phyloP scores from a whole-genome alignment of 345 rosid genomes.

The Aurinia saxatilis region DNA sequence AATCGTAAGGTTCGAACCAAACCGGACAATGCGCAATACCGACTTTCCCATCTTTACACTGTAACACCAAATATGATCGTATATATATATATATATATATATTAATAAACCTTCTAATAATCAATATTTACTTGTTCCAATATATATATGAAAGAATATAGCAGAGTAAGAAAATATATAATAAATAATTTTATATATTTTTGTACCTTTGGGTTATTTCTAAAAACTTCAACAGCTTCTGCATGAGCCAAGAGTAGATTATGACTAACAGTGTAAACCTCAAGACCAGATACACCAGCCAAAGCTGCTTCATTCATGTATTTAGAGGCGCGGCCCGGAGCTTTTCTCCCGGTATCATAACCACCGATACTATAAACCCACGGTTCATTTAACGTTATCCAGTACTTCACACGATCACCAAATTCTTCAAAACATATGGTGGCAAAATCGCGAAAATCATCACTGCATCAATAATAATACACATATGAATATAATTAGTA shows the following conservation, averaged over 20 bases:
- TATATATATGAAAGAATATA: no score
- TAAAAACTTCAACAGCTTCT: conserved; percentile 24
- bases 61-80: background rate
- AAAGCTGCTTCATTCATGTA: conserved; percentile 19
- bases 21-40: conserved; percentile 29
- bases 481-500: no score
- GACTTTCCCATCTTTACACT: conserved; percentile 25
- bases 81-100: no score
- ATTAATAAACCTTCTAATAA: no score
- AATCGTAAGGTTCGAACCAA: conserved; percentile 26
- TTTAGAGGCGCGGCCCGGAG: conserved; percentile 31
- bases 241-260: conserved; percentile 28
- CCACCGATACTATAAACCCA: conserved; percentile 22
- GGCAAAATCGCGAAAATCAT: conserved; percentile 35
- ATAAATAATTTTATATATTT: background rate
- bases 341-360: conserved; percentile 23
- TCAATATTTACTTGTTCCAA: background rate
- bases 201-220: conserved; percentile 3
- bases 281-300: conserved; percentile 26
- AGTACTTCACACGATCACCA: conserved; percentile 42
- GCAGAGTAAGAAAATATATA: no score
- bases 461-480: conserved; percentile 18
- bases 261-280: conserved; percentile 24
- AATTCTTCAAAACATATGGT: conserved; percentile 34
- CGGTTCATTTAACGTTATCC: conserved; percentile 47